Percentiles rank a stretch among this genome's conserved stretches.
phyloP scores from a whole-genome alignment of 495 filamentous ascomycete species.

The Penicillium canariense region DNA sequence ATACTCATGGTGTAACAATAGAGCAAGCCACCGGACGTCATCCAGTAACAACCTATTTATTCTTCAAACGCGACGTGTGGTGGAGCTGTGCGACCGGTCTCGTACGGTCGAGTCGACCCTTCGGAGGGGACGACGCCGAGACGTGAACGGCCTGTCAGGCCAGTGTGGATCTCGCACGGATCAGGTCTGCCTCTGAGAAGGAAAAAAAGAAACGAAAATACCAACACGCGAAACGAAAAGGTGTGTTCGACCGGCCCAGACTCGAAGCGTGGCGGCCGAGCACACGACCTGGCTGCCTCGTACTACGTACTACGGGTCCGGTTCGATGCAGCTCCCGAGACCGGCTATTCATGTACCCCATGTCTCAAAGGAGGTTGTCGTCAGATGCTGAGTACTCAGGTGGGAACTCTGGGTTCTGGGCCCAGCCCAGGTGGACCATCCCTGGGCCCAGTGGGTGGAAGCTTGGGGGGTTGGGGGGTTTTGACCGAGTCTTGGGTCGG shows the following conservation, averaged over 20 bases:
- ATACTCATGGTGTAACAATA: constrained; percentile 20
- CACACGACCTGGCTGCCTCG: not conserved
- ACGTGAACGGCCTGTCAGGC: not conserved
- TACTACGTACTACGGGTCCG: not conserved
- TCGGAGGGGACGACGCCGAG: not conserved
- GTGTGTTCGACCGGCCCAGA: not conserved
- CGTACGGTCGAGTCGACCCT: not conserved
- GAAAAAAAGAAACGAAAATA: not conserved
- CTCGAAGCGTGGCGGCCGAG: not conserved
- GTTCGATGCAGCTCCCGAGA: not conserved
- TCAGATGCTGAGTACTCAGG: not conserved
- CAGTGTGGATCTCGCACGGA: not conserved
- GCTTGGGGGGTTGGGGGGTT: too few species aligned
- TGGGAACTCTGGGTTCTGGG: not conserved
- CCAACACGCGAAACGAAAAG: not conserved
- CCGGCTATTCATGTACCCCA: not conserved
- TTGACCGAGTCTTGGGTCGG: too few species aligned
- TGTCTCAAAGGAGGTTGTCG: constrained; percentile 3
- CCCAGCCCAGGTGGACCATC: not conserved
- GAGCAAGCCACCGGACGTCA: constrained; percentile 11
- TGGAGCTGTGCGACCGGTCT: not conserved
- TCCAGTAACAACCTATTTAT: constrained; percentile 1
- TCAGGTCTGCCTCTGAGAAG: not conserved
- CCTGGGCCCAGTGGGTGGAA: not conserved
- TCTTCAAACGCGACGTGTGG: not conserved